Percentiles rank a stretch among this genome's conserved stretches.
Evolutionary conservation across 129 eudicot genomes (phyloP).

Genomic region (Silybum marianum): DNA sequence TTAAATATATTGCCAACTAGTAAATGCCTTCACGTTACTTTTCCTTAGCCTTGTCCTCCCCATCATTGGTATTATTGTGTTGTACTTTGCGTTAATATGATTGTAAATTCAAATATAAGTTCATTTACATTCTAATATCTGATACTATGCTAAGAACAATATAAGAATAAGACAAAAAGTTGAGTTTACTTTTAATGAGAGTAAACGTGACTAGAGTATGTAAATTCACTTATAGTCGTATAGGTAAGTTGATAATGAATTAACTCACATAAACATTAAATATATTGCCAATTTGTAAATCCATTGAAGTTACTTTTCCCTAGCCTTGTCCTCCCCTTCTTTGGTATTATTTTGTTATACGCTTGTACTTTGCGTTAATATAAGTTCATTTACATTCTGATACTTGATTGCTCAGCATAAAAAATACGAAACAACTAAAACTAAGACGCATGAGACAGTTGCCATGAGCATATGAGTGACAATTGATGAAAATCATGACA

Average conservation of each 20-base stretch:
- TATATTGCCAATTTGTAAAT: neutral
- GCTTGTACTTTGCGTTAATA: neutral
- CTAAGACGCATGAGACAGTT: slow-evolving; percentile 2
- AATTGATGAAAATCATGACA: slow-evolving; percentile 6
- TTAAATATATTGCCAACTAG: neutral
- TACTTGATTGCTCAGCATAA: slow-evolving; percentile 2
- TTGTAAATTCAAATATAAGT: neutral
- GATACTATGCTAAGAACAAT: neutral
- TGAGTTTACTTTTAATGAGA: neutral
- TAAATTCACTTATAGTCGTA: neutral
- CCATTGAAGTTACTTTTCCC: slow-evolving; percentile 3
- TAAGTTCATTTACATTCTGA: slow-evolving; percentile 1
- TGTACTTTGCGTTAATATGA: neutral
- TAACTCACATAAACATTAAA: neutral
- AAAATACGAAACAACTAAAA: neutral
- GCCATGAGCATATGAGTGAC: slow-evolving; percentile 4
- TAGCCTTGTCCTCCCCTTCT: slow-evolving; percentile 1
- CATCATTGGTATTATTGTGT: neutral
- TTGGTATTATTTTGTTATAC: neutral
- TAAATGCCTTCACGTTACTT: slow-evolving; percentile 9
- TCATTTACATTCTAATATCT: slow-evolving; percentile 14
- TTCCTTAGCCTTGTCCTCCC: neutral
- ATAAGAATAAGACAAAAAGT: slow-evolving; percentile 8
- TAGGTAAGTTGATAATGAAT: slow-evolving; percentile 6
- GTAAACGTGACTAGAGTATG: slow-evolving; percentile 6